Percentiles rank a stretch among this genome's conserved stretches.
Evolutionary conservation across 148 eudicot species (phyloP).

Genomic region (Chenopodium quinoa): DNA sequence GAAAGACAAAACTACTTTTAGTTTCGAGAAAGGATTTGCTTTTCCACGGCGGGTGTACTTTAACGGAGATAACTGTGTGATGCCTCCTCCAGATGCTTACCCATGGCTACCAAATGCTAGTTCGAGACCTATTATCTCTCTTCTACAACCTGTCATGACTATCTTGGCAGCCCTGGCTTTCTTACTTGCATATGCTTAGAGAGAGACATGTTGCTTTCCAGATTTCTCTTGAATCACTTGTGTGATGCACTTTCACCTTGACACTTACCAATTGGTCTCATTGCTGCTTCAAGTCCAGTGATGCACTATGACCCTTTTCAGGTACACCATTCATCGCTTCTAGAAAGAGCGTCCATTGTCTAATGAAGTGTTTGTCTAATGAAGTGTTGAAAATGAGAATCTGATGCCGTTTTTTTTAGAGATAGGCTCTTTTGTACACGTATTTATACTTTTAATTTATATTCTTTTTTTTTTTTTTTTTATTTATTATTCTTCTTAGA

Average conservation of each 20-base stretch:
- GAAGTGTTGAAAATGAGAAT: constrained; percentile 9
- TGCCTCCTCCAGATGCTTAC: constrained; percentile 72
- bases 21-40: constrained; percentile 67
- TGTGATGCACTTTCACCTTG: constrained; percentile 10
- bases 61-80: constrained; percentile 65
- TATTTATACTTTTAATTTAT: constrained; percentile 17
- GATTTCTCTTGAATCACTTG: constrained; percentile 10
- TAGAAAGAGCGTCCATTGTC: constrained; percentile 18
- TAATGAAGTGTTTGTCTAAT: constrained; percentile 13
- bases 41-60: constrained; percentile 62
- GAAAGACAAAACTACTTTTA: constrained; percentile 53
- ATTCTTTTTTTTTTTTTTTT: constrained; percentile 9
- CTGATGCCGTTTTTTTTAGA: constrained; percentile 31
- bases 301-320: constrained; percentile 11
- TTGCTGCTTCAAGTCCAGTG: constrained; percentile 3
- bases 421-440: constrained; percentile 26
- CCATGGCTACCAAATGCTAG: constrained; percentile 61
- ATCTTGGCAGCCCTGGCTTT: constrained; percentile 26
- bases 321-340: constrained; percentile 21
- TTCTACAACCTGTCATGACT: constrained; percentile 24
- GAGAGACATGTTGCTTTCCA: background rate
- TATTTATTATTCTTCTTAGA: constrained; percentile 8
- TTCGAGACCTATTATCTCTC: constrained; percentile 22
- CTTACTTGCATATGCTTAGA: constrained; percentile 27
- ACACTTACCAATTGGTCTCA: constrained; percentile 3